Evolutionary conservation across 179 eudicot species (phyloP), one percentile per base, ranked within the genome.

Genomic region (Gypsophila paniculata): DNA sequence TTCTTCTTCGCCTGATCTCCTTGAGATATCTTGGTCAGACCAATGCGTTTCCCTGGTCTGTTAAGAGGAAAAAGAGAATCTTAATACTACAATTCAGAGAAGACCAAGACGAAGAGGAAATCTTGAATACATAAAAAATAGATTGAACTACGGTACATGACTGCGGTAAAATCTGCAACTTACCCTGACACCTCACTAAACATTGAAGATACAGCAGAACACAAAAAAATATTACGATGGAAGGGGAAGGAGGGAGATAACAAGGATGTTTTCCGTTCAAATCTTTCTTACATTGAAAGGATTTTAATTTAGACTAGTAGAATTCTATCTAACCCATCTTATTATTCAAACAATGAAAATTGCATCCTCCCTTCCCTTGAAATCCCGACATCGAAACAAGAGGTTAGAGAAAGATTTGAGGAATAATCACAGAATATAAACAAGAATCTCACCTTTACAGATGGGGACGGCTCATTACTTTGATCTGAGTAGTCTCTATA

Each of bases 391-490:
- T 29, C 34, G 2, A 29, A 29, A 29, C 4, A 29, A 29, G 34
- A 29, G 34, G 34, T 29, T 29, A 29, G 34, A 42, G 46, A n/a
- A 64, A 64, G 51, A 34, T 65, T 11, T 21, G 19, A 34, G 48
- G n/a, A 6, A 34, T 34, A 2, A 3, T 48, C 52, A 42, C 3
- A 19, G 57, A 4, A 57, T 72, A 67, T 72, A 67, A 72, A 80
- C 63, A 65, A 70, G 59, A 69, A 65, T 75, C 83, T 83, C 83
- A 85, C 88, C 88, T 85, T 81, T 75, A 55, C 66, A 59, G 75
- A 55, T 46, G 44, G 65, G 54, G 75, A 55, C 36, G 54, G 71
- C 46, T 36, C 61, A 55, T 77, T 72, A 65, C 70, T 73, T 48
- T 66, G 79, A 39, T 65, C 76, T 2, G 55, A 70, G 80, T 65